Conservation (phyloP, 441 rosid species). For the Adansonia grandidieri region DNA sequence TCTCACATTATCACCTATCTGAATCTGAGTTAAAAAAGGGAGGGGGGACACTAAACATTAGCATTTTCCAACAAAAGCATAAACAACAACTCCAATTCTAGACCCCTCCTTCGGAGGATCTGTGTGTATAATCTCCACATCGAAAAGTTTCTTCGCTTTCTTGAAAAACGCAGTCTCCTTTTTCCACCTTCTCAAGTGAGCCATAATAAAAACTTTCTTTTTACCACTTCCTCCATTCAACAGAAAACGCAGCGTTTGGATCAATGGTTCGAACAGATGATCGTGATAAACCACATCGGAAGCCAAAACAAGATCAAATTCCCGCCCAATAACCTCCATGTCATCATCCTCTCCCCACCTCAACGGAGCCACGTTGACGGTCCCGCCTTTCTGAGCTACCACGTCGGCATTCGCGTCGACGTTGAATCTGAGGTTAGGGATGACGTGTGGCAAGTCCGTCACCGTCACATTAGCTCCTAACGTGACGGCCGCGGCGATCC, state of each 20-base stretch:
- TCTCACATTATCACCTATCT: no score
- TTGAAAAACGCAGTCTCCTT: slow-evolving; percentile 58
- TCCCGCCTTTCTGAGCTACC: slow-evolving; percentile 48
- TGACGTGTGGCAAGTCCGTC: slow-evolving; percentile 87
- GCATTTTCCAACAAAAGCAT: slow-evolving; percentile 37
- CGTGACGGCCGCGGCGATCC: slow-evolving; percentile 71
- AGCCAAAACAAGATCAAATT: slow-evolving; percentile 59
- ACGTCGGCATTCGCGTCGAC: slow-evolving; percentile 57
- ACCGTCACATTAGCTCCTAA: slow-evolving; percentile 74
- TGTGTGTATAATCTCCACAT: slow-evolving; percentile 41
- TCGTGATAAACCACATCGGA: slow-evolving; percentile 69
- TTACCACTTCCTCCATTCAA: slow-evolving; percentile 31
- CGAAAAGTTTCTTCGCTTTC: slow-evolving; percentile 60
- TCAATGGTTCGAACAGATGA: slow-evolving; percentile 54
- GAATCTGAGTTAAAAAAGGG: no score
- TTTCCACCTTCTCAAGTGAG: slow-evolving; percentile 71
- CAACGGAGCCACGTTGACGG: slow-evolving; percentile 54
- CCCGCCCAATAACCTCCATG: slow-evolving; percentile 45
- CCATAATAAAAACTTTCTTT: slow-evolving; percentile 53
- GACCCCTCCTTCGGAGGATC: slow-evolving; percentile 49
- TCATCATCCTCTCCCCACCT: slow-evolving; percentile 70
- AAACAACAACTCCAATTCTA: slow-evolving; percentile 57
- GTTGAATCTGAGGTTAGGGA: slow-evolving; percentile 70
- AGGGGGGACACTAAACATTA: background rate
- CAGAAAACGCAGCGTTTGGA: slow-evolving; percentile 55